Conservation (phyloP, 1,284 basidiomycete genomes). For the Peniophora sp. region DNA sequence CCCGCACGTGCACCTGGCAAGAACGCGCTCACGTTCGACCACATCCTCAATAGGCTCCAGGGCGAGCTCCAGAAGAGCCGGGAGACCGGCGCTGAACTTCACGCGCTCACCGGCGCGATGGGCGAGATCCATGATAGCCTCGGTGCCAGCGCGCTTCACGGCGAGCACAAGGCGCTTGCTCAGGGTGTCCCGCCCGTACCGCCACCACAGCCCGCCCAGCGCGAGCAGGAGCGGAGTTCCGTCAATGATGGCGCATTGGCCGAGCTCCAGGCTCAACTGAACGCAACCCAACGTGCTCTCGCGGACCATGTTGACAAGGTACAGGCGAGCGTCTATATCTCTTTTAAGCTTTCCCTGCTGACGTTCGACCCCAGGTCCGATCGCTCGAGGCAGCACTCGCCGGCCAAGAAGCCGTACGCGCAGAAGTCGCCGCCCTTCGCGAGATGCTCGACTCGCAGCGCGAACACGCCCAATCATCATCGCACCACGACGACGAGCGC, state of each 20-base stretch:
- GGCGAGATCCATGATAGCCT: conserved; percentile 90
- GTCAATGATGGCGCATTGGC: conserved; percentile 32
- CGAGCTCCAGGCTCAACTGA: conserved; percentile 75
- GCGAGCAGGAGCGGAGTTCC: background rate
- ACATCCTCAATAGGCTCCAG: conserved; percentile 74
- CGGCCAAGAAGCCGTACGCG: conserved; percentile 83
- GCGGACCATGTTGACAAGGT: conserved; percentile 82
- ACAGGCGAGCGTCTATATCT: conserved; percentile 28
- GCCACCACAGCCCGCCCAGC: conserved; percentile 32
- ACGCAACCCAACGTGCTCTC: conserved; percentile 79
- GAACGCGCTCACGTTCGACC: conserved; percentile 76
- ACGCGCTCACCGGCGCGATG: conserved; percentile 76
- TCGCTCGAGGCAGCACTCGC: conserved; percentile 72
- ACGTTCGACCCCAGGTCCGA: too few relatives aligned
- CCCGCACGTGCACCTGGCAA: conserved; percentile 64
- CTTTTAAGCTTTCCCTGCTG: too few relatives aligned
- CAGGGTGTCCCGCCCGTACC: conserved; percentile 58
- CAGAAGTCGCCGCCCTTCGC: conserved; percentile 67
- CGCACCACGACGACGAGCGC: conserved; percentile 14
- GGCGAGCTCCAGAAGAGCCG: conserved; percentile 90
- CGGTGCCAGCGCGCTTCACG: conserved; percentile 60
- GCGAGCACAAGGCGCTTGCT: conserved; percentile 42
- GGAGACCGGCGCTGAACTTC: conserved; percentile 88
- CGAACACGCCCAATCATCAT: conserved; percentile 17
- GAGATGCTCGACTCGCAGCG: conserved; percentile 62